Evolutionary conservation across 176 grass and related monocot genomes (phyloP), one percentile per base, ranked within the genome.

Genomic region (Ensete ventricosum): DNA sequence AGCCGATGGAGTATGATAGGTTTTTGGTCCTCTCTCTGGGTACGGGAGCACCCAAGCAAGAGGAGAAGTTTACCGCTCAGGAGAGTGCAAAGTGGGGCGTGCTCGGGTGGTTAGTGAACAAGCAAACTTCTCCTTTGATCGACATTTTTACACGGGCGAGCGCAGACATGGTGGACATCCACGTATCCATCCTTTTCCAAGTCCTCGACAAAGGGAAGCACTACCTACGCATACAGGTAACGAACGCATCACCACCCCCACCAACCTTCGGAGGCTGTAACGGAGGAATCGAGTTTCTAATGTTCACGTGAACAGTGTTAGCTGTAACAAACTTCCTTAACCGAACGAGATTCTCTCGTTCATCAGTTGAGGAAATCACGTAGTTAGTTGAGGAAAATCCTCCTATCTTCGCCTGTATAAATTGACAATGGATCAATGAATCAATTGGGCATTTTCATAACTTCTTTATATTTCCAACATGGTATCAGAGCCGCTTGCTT

Each of bases 21-120:
- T 92, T 92, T 76, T 62, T 96, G 64, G 82, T 92, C 11, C 78
- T 96, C 48, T 96, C 93, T 17, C 2, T 96, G 25, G 89, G 93
- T 14, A 90, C 89, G 1, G 93, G 93, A 55, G 27, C 80, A 1
- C 66, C 86, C 14, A 81, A 87, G 77, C 62, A 73, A 52, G 62
- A 72, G 0, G 23, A 20, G 14, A 81, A 48, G 23, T 96, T 84
- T 83, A 79, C 73, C 1, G 85, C 85, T 9, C 75, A 73, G 23
- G 81, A 75, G 1, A 82, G 85, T 2, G 73, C 85, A 9, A 86
- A 83, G 67, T 92, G 93, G 93, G 89, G 93, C n/a, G 54, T 92
- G 55, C 64, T 92, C 63, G 80, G 73, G 3, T 96, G 93, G 93
- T 80, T 96, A 63, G 55, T 82, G 64, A 82, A 96, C 64, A 62